Evolutionary conservation across 1,139 yeast species (phyloP).

Genomic region (Saccharomycopsis hybrid): DNA sequence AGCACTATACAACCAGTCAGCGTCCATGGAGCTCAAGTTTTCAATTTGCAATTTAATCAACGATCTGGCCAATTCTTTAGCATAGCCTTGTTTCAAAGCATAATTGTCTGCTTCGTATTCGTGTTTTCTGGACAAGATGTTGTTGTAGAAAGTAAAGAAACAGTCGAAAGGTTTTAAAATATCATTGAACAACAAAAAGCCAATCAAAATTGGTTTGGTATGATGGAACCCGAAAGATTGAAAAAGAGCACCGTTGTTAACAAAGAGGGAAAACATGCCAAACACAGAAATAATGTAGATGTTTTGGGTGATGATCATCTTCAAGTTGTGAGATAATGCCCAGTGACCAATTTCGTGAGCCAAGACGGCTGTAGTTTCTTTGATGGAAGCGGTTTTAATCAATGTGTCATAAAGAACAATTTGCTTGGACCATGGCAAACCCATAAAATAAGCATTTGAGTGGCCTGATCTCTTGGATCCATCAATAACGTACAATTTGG

Average conservation of each 20-base stretch:
- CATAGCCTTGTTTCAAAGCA: constrained; percentile 69
- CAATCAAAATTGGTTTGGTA: constrained; percentile 67
- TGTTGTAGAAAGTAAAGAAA: constrained; percentile 56
- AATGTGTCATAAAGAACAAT: constrained; percentile 90
- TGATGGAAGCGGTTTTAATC: constrained; percentile 67
- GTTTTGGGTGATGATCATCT: constrained; percentile 60
- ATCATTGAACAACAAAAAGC: constrained; percentile 70
- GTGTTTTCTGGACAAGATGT: constrained; percentile 69
- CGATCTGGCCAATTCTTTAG: constrained; percentile 61
- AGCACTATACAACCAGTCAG: constrained; percentile 84
- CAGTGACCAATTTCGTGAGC: constrained; percentile 99
- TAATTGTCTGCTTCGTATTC: constrained; percentile 92
- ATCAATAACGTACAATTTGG: constrained; percentile 79
- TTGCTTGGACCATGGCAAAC: constrained; percentile 94
- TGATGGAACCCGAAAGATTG: constrained; percentile 66
- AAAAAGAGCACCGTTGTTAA: constrained; percentile 72
- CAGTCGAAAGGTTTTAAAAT: constrained; percentile 74
- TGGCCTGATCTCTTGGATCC: constrained; percentile 95
- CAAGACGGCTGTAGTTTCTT: constrained; percentile 86
- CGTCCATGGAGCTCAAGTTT: constrained; percentile 77
- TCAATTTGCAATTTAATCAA: constrained; percentile 71
- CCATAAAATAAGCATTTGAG: constrained; percentile 93
- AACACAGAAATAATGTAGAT: constrained; percentile 58
- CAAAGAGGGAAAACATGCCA: constrained; percentile 69
- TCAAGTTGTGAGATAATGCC: constrained; percentile 80